Base-by-base conservation (phyloP, 2,329 filamentous ascomycete genomes). In the Fusarium coicis region DNA sequence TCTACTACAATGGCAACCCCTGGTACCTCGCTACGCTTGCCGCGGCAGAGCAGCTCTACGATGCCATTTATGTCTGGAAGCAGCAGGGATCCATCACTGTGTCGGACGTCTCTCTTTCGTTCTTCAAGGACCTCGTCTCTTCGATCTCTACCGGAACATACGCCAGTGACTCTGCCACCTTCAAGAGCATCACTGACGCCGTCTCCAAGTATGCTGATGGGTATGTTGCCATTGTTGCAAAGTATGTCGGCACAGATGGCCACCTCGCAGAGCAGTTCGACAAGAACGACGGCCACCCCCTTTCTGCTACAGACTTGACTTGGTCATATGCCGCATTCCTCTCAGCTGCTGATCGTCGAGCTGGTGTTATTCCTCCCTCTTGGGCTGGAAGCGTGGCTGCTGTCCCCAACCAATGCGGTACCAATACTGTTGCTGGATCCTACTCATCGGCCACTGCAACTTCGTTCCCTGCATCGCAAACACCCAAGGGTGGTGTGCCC, bases 11-110 rank as follows among this genome's bases (percentile, higher is more conserved):
- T 68, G 93, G 93, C 3, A 95, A 96, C 80, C 93, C 93, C 4
- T 96, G 93, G 93, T 93, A 94, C 76, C 86, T 96, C 18, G 88
- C 88, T 75, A 96, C 92, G 2, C 85, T 94, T 36, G 93, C 93
- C 4, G 93, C 93, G 1, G 94, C 93, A 7, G 93, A 96, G 81
- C 91, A 93, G 78, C 87, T 97, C 6, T 96, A 95, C 79, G 91
- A 93, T 75, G 92, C 93, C 2, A 77, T 95, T 3, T 91, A 92
- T 73, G 90, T 92, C 55, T 96, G 93, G 92, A 86, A 91, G 70
- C 81, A 84, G 40, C 81, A 86, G 32, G 90, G 90, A 3, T 90
- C 86, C 10, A 87, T 97, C 76, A 87, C 86, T 2, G 87, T 96
- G 52, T 92, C 89, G 10, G 82, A 85, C 1, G 86, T 86, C 4